Percentiles rank a stretch among this genome's conserved stretches.
Conservation (phyloP, 2,329 filamentous ascomycete species). For the Rhytidhysteron rufulum region DNA sequence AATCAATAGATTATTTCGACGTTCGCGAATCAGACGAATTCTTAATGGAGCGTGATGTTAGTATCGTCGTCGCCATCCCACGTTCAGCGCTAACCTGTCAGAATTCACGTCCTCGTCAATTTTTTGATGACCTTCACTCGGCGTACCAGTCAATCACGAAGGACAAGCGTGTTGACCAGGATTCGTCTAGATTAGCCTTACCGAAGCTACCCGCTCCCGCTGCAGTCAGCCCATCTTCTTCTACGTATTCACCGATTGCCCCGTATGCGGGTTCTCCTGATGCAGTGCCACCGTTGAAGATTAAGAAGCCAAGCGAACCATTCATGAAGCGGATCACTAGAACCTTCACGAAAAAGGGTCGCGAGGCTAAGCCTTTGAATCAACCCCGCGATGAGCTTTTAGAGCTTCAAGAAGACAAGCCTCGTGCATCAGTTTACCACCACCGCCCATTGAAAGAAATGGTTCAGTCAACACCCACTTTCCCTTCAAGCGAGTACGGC, state of each 20-base stretch:
- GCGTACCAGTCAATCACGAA: constrained; percentile 5
- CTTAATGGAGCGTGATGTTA: constrained; percentile 5
- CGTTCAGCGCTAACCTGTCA: too few relatives aligned
- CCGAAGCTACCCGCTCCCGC: neutral
- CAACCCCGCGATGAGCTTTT: neutral
- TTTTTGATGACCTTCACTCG: constrained; percentile 6
- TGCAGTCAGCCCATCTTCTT: neutral
- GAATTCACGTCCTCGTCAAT: neutral
- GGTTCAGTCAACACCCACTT: neutral
- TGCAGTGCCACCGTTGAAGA: neutral
- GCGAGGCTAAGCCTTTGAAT: neutral
- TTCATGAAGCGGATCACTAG: constrained; percentile 4
- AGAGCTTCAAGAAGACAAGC: neutral
- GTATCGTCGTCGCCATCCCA: too few relatives aligned
- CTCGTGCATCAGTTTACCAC: neutral
- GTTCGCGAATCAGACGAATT: constrained; percentile 21
- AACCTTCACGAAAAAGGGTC: neutral
- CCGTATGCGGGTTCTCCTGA: too few relatives aligned
- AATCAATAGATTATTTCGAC: constrained; percentile 28
- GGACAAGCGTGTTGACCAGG: neutral
- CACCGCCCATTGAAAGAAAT: neutral
- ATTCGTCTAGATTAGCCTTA: neutral
- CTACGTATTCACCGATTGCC: neutral
- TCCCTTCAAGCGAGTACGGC: neutral
- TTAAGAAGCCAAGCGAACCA: neutral